Conservation (phyloP, 768 basidiomycete genomes). For the Lenzites betulinus region DNA sequence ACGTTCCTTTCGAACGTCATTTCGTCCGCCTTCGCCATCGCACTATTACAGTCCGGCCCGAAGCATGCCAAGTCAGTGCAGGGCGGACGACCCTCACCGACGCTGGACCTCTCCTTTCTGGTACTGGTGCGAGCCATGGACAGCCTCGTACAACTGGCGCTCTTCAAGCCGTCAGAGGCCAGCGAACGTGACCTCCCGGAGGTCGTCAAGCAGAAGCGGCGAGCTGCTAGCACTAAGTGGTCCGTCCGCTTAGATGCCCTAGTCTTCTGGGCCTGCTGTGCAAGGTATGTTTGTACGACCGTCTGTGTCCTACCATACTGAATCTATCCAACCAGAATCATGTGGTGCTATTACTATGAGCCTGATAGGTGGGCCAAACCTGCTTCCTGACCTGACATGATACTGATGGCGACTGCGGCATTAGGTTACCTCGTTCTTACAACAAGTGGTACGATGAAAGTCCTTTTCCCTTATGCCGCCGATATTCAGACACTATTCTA, state of each 20-base stretch:
- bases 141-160: constrained; percentile 52
- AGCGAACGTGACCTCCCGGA: constrained; percentile 7
- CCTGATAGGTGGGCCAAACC: constrained; percentile 55
- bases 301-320: too few relatives aligned
- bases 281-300: constrained; percentile 51
- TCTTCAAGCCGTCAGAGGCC: constrained; percentile 34
- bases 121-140: constrained; percentile 73
- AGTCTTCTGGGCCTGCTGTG: constrained; percentile 77
- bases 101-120: constrained; percentile 68
- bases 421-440: constrained; percentile 63
- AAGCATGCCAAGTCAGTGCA: constrained; percentile 18
- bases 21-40: constrained; percentile 57
- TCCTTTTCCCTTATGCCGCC: not conserved
- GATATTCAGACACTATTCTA: not conserved
- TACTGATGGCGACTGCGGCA: constrained; percentile 1
- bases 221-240: constrained; percentile 32
- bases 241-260: constrained; percentile 60
- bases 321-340: constrained; percentile 53
- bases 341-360: constrained; percentile 88
- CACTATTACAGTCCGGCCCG: constrained; percentile 56
- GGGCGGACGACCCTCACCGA: constrained; percentile 44
- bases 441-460: constrained; percentile 55
- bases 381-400: not conserved
- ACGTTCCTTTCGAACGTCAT: constrained; percentile 60
- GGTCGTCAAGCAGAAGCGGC: constrained; percentile 7